Evolutionary conservation across 768 basidiomycete species (phyloP).

Genomic region (Boletus insuetus): DNA sequence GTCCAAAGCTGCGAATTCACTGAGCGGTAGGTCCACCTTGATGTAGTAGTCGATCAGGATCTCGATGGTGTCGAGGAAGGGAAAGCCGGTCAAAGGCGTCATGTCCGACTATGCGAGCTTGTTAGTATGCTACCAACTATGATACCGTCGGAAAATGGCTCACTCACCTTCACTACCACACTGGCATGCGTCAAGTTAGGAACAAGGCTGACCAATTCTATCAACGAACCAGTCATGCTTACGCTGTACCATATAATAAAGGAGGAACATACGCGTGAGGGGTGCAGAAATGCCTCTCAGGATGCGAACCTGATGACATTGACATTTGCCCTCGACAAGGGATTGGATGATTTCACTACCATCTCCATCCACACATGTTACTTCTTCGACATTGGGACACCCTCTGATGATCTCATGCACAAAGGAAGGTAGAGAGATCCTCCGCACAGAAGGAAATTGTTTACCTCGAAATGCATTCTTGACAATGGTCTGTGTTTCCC

Average conservation of each 20-base stretch:
- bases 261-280: neutral
- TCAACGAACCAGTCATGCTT: neutral
- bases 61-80: constrained; percentile 3
- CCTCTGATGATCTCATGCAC: constrained; percentile 8
- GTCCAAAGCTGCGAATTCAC: too few relatives aligned
- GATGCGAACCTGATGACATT: neutral
- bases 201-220: constrained; percentile 5
- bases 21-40: too few relatives aligned
- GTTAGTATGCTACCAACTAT: neutral
- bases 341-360: constrained; percentile 2
- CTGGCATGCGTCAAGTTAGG: constrained; percentile 6
- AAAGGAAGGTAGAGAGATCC: neutral
- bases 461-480: constrained; percentile 3
- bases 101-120: neutral
- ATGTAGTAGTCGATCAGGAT: neutral
- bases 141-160: neutral
- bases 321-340: constrained; percentile 5
- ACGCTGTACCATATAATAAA: neutral
- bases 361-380: constrained; percentile 3
- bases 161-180: neutral
- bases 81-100: neutral
- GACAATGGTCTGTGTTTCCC: constrained; percentile 1
- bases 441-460: constrained; percentile 8
- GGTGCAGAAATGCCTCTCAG: neutral
- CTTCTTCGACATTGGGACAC: constrained; percentile 11